Evolutionary conservation across 2,329 filamentous ascomycete genomes (phyloP).

Genomic region (Corinectria fuckeliana): DNA sequence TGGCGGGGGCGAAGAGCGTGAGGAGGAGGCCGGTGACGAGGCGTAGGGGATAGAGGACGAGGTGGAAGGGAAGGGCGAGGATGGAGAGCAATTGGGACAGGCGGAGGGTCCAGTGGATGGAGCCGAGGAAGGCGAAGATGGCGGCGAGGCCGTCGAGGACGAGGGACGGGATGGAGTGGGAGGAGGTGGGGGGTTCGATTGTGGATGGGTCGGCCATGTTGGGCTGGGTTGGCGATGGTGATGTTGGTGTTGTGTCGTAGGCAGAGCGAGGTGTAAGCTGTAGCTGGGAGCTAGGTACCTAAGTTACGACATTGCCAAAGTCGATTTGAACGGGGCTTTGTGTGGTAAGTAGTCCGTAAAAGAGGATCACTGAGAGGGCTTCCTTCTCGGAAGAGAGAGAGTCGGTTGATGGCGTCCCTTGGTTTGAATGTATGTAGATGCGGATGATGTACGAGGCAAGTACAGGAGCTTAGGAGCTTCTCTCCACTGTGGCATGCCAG

Average conservation of each 20-base stretch:
- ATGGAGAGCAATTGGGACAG: conserved; percentile 32
- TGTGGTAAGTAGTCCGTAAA: no score
- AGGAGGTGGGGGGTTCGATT: conserved; percentile 15
- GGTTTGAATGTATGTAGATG: neutral
- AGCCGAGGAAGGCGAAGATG: conserved; percentile 36
- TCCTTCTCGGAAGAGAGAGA: no score
- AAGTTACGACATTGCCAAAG: neutral
- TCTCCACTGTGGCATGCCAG: conserved; percentile 10
- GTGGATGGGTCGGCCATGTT: conserved; percentile 20
- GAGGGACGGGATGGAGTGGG: conserved; percentile 23
- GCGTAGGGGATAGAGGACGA: conserved; percentile 41
- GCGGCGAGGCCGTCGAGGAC: conserved; percentile 36
- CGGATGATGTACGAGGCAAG: no score
- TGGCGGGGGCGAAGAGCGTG: conserved; percentile 45
- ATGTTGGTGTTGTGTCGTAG: neutral
- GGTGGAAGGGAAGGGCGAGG: conserved; percentile 40
- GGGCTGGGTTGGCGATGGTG: conserved; percentile 17
- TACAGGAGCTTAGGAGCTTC: no score
- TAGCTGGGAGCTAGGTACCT: no score
- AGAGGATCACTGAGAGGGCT: no score
- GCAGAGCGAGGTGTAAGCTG: neutral
- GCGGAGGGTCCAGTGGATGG: conserved; percentile 39
- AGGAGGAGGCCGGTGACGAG: conserved; percentile 38
- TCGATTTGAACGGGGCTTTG: no score
- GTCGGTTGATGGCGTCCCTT: neutral